Evolutionary conservation across 306 rosid species (phyloP).

Genomic region (Prunus padus): DNA sequence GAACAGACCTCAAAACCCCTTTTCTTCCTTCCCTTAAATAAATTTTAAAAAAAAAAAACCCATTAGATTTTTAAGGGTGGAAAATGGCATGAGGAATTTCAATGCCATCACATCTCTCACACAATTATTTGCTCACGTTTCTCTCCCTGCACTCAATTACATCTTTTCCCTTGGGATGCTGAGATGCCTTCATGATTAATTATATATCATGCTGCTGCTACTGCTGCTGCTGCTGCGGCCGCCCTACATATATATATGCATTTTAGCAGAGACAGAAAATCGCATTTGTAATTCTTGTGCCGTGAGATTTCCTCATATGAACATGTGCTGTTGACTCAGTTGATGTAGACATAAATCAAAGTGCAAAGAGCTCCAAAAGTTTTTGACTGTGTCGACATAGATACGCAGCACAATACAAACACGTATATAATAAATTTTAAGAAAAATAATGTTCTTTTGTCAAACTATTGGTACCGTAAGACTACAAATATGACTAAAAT

Average conservation of each 20-base stretch:
- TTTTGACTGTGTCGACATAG: background rate
- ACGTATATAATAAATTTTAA: too few relatives aligned
- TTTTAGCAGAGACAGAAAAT: background rate
- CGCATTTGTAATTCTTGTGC: background rate
- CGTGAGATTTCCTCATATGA: background rate
- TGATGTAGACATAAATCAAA: slow-evolving; percentile 1
- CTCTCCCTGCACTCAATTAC: background rate
- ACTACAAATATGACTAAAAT: too few relatives aligned
- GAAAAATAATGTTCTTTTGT: background rate
- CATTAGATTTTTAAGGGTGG: background rate
- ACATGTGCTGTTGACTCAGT: background rate
- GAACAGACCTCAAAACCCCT: background rate
- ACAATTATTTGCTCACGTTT: slow-evolving; percentile 10
- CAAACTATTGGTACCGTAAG: too few relatives aligned
- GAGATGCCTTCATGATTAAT: background rate
- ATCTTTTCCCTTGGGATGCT: background rate
- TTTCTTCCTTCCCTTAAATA: background rate
- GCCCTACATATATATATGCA: background rate
- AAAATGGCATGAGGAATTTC: slow-evolving; percentile 7
- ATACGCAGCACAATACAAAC: background rate
- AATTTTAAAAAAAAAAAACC: background rate
- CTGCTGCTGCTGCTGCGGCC: background rate
- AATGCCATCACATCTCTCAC: background rate
- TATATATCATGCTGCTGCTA: background rate
- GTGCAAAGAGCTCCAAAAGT: background rate